Conservation (phyloP, 192 early-diverging fungal species). For the Phycomyces blakesleeanus region DNA sequence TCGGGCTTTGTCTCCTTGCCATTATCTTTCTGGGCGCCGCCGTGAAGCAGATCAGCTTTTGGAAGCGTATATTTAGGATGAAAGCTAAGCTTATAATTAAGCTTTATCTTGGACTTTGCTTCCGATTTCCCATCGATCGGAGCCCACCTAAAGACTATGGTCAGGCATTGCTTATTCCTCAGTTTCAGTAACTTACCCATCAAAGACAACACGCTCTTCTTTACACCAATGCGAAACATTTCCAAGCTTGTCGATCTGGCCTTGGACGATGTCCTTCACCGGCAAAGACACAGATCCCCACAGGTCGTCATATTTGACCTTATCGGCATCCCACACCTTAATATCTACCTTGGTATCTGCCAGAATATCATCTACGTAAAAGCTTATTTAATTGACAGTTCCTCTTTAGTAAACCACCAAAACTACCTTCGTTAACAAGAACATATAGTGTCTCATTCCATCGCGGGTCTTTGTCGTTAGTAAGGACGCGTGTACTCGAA, state of each 20-base stretch:
- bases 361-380: conserved; percentile 20
- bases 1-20: conserved; percentile 1
- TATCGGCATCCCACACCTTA: conserved; percentile 33
- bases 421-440: conserved; percentile 15
- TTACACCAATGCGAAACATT: conserved; percentile 17
- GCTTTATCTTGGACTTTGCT: conserved; percentile 21
- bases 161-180: too few relatives aligned
- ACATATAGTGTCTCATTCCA: conserved; percentile 29
- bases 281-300: conserved; percentile 22
- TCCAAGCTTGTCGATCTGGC: conserved; percentile 14
- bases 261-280: conserved; percentile 14
- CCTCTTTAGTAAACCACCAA: neutral
- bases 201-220: conserved; percentile 21
- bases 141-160: conserved; percentile 9
- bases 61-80: conserved; percentile 28
- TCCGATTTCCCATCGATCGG: conserved; percentile 25
- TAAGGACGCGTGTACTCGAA: conserved; percentile 23
- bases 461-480: conserved; percentile 23
- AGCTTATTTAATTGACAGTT: neutral
- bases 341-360: conserved; percentile 17
- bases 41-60: conserved; percentile 6
- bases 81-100: conserved; percentile 22
- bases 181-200: conserved; percentile 17
- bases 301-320: conserved; percentile 21
- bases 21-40: neutral